Percentiles rank a stretch among this genome's conserved stretches.
Conservation (phyloP, 2,329 filamentous ascomycete genomes). For the Pseudogymnoascus sp. region DNA sequence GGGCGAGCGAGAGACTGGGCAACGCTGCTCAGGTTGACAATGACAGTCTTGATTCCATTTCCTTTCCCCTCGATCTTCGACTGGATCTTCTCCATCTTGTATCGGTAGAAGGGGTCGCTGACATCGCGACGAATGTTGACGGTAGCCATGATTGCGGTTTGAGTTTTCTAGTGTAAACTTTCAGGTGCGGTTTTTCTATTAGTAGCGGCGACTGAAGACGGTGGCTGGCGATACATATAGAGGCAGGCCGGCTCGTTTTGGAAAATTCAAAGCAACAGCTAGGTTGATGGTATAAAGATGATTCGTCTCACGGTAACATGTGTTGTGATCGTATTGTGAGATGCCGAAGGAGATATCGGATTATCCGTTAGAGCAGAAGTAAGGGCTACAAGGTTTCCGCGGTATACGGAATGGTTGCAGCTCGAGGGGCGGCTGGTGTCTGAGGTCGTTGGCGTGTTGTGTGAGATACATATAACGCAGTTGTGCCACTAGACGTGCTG, state of each 20-base stretch:
- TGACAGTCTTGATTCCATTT: slow-evolving; percentile 98
- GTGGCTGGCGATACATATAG: slow-evolving; percentile 1
- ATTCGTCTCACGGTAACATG: slow-evolving; percentile 6
- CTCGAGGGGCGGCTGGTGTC: slow-evolving; percentile 87
- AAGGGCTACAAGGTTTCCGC: slow-evolving; percentile 85
- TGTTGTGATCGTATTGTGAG: slow-evolving; percentile 11
- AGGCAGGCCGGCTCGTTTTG: neutral
- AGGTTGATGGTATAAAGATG: neutral
- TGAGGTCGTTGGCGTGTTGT: slow-evolving; percentile 72
- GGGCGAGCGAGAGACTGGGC: slow-evolving; percentile 87
- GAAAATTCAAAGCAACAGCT: neutral
- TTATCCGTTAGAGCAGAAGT: slow-evolving; percentile 92
- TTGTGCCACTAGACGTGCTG: slow-evolving; percentile 26
- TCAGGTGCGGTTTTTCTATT: neutral
- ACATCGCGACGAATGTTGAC: slow-evolving; percentile 98
- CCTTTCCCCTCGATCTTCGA: slow-evolving; percentile 99
- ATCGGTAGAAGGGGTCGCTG: slow-evolving; percentile 98
- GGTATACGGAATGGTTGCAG: slow-evolving; percentile 95
- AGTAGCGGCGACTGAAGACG: slow-evolving; percentile 1
- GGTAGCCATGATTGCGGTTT: slow-evolving; percentile 73
- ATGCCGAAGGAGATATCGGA: slow-evolving; percentile 18
- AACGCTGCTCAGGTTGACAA: slow-evolving; percentile 93
- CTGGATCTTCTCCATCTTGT: slow-evolving; percentile 99
- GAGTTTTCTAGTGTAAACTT: slow-evolving; percentile 2
- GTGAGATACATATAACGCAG: slow-evolving; percentile 33